phyloP scores from a whole-genome alignment of 306 rosid genomes.

The Quercus ilex region DNA sequence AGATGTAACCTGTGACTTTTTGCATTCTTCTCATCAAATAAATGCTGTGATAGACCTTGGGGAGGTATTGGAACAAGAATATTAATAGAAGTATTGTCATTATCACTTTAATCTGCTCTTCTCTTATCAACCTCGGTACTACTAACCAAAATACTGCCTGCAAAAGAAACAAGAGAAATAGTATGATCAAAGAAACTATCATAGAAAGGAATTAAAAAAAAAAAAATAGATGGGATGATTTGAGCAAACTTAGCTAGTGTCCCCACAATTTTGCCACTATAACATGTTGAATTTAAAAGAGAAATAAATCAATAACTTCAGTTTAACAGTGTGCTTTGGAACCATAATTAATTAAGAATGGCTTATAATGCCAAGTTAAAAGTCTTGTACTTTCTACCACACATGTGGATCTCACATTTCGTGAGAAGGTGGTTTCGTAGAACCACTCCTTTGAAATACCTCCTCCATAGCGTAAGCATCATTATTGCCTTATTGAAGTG shows the following conservation, averaged over 20 bases:
- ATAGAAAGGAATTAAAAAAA: background rate
- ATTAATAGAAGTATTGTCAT: conserved; percentile 83
- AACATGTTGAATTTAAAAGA: too few relatives aligned
- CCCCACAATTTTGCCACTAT: too few relatives aligned
- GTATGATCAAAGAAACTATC: background rate
- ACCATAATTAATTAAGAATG: too few relatives aligned
- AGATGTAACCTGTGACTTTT: conserved; percentile 94
- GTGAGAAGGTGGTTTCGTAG: too few relatives aligned
- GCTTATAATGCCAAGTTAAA: too few relatives aligned
- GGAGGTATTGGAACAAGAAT: conserved; percentile 91
- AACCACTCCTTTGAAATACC: too few relatives aligned
- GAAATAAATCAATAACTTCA: too few relatives aligned
- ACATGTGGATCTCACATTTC: too few relatives aligned
- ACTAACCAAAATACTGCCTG: conserved; percentile 94
- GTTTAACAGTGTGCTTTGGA: too few relatives aligned
- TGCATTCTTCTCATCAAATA: conserved; percentile 92
- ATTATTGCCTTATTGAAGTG: too few relatives aligned
- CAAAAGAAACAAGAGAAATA: conserved; percentile 16
- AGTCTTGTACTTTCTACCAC: too few relatives aligned
- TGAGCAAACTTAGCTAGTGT: background rate
- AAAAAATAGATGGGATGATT: background rate
- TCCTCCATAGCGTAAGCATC: too few relatives aligned
- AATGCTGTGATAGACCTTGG: conserved; percentile 92
- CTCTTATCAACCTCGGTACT: conserved; percentile 80
- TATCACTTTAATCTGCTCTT: conserved; percentile 83